phyloP scores from a whole-genome alignment of 75 land plant species.

The Adiantum capillusveneris region DNA sequence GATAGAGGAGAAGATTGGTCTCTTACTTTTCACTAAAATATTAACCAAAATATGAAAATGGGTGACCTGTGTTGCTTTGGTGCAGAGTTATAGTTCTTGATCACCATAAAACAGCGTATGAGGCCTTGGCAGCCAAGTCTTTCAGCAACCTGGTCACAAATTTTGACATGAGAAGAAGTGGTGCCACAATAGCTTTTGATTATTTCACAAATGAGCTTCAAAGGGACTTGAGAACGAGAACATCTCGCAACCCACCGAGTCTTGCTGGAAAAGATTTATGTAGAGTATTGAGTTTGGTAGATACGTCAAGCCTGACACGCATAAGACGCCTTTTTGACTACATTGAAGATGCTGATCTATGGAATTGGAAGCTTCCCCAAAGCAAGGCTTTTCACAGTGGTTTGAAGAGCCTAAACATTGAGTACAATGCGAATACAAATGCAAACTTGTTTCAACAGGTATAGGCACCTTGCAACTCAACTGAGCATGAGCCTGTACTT shows the following conservation, averaged over 20 bases:
- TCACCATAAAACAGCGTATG: constrained; percentile 87
- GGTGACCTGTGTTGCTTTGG: too few relatives aligned
- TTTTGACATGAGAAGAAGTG: constrained; percentile 80
- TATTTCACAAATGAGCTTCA: constrained; percentile 45
- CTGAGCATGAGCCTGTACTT: background rate
- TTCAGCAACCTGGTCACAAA: constrained; percentile 33
- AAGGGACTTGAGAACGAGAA: background rate
- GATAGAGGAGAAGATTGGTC: too few relatives aligned
- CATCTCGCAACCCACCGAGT: background rate
- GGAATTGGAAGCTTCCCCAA: constrained; percentile 79
- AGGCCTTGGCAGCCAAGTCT: constrained; percentile 20
- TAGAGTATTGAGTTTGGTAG: constrained; percentile 1
- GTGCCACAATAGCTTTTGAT: constrained; percentile 83
- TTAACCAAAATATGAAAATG: too few relatives aligned
- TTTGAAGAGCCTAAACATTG: constrained; percentile 50
- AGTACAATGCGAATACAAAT: constrained; percentile 43
- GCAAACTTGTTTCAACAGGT: constrained; percentile 67
- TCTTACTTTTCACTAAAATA: too few relatives aligned
- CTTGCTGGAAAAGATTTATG: too few relatives aligned
- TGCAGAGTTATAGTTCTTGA: constrained; percentile 68
- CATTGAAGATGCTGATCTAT: constrained; percentile 89
- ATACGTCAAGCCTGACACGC: constrained; percentile 14
- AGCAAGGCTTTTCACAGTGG: constrained; percentile 89
- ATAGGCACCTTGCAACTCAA: background rate
- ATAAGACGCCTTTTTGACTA: constrained; percentile 48